Conservation (phyloP, 2,329 filamentous ascomycete species). For the Colletotrichum theobromicola region DNA sequence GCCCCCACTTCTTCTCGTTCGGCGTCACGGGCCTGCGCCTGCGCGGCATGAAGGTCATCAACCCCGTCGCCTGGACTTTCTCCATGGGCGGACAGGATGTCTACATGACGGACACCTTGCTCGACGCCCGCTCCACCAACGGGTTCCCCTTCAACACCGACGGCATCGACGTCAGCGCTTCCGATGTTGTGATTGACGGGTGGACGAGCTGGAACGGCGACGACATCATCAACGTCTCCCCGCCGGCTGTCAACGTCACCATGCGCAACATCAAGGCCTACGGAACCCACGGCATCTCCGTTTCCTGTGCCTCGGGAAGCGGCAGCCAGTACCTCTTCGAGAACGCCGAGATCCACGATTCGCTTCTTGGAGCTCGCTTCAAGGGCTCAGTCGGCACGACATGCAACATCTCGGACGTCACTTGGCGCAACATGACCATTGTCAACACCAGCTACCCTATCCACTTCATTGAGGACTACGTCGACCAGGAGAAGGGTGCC, state of each 20-base stretch:
- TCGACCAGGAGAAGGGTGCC: slow-evolving; percentile 7
- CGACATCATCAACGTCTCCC: slow-evolving; percentile 7
- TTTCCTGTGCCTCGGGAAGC: neutral
- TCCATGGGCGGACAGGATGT: slow-evolving; percentile 1
- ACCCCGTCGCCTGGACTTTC: slow-evolving; percentile 7
- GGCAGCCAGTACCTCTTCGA: slow-evolving; percentile 1
- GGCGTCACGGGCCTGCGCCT: neutral
- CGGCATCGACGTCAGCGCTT: neutral
- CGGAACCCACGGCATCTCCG: neutral
- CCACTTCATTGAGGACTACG: slow-evolving; percentile 12
- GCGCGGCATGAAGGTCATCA: neutral
- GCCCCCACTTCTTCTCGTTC: slow-evolving; percentile 10
- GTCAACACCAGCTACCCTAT: slow-evolving; percentile 3
- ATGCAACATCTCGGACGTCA: slow-evolving; percentile 1
- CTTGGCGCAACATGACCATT: slow-evolving; percentile 10
- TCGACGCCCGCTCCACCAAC: neutral
- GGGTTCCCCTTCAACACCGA: slow-evolving; percentile 11
- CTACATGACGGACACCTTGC: slow-evolving; percentile 11
- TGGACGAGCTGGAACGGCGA: slow-evolving; percentile 7
- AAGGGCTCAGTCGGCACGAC: slow-evolving; percentile 6
- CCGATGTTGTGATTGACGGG: neutral
- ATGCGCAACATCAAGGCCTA: slow-evolving; percentile 6
- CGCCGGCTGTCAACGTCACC: slow-evolving; percentile 1
- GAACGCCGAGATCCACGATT: slow-evolving; percentile 1
- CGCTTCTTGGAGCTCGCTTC: neutral